Percentiles rank a stretch among this genome's conserved stretches.
Evolutionary conservation across 805 yeast species (phyloP).

Genomic region (Kuraishia capsulata): DNA sequence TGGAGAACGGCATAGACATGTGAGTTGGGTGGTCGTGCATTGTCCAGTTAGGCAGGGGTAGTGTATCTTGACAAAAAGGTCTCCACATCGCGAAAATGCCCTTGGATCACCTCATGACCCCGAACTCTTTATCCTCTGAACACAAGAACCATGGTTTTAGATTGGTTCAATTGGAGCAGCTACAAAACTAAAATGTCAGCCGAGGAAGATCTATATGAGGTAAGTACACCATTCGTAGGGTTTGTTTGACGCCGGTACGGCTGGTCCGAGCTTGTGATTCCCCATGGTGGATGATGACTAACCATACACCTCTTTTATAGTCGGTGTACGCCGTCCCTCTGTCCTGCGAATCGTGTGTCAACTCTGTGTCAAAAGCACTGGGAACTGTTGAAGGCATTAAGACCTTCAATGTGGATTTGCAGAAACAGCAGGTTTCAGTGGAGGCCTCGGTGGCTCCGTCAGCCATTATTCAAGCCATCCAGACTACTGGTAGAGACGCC

Average conservation of each 20-base stretch:
- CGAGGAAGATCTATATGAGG: not conserved
- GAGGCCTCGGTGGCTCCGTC: slow-evolving; percentile 73
- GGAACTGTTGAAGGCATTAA: slow-evolving; percentile 39
- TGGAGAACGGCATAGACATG: no score
- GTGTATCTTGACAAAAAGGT: no score
- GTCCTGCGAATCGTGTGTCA: slow-evolving; percentile 68
- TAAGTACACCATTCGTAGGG: not conserved
- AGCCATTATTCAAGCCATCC: slow-evolving; percentile 55
- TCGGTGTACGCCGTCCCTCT: slow-evolving; percentile 82
- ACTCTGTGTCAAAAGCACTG: slow-evolving; percentile 47
- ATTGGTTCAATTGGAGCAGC: not conserved
- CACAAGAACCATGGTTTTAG: not conserved
- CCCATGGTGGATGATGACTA: no score
- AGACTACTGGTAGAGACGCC: slow-evolving; percentile 75
- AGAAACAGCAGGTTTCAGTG: slow-evolving; percentile 54
- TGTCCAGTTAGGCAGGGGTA: no score
- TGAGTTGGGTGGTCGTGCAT: no score
- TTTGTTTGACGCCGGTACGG: no score
- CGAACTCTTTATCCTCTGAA: no score
- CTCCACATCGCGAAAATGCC: no score
- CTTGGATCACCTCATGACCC: no score
- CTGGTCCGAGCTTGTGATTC: no score
- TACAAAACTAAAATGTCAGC: not conserved
- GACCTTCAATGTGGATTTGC: slow-evolving; percentile 46
- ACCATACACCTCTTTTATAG: slow-evolving; percentile 18